Percentiles rank a stretch among this genome's conserved stretches.
These are phyloP conservation scores for Plasmodium blacklocki DNA, from an alignment of 169 alveolate genomes.

Conservation along the genomic window DNA sequence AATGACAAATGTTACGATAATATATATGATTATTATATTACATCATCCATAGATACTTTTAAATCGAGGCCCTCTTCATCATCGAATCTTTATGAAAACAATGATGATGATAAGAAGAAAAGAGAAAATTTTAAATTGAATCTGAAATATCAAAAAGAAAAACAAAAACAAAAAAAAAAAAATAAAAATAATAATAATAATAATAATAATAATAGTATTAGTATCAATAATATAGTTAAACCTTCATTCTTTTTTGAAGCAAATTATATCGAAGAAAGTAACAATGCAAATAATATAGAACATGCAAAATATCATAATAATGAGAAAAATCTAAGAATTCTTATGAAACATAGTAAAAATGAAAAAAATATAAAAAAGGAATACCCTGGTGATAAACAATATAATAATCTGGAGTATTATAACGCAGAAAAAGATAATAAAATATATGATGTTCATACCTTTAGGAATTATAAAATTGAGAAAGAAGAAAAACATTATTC, in stretches of 20 bases:
- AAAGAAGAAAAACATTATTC: neutral
- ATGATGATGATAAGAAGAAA: too few relatives aligned
- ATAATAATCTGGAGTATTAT: too few relatives aligned
- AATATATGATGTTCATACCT: too few relatives aligned
- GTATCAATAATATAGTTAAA: neutral
- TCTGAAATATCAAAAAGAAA: neutral
- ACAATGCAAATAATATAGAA: neutral
- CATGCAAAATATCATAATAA: neutral
- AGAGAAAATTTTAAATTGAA: neutral
- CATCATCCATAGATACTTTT: neutral
- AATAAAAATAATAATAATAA: neutral
- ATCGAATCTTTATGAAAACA: too few relatives aligned
- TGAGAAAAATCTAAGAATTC: too few relatives aligned
- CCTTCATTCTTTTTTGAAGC: neutral
- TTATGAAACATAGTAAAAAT: neutral
- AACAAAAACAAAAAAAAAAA: neutral
- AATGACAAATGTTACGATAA: neutral
- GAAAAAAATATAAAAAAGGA: neutral
- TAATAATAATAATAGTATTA: neutral
- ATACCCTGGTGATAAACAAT: neutral
- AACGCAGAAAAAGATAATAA: too few relatives aligned
- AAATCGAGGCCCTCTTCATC: too few relatives aligned
- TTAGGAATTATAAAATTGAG: too few relatives aligned
- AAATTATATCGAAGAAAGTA: neutral
- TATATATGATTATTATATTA: slow-evolving; percentile 3